These are phyloP conservation scores for Sindora glabra DNA, from an alignment of 306 rosid species.

Conservation along the genomic window DNA sequence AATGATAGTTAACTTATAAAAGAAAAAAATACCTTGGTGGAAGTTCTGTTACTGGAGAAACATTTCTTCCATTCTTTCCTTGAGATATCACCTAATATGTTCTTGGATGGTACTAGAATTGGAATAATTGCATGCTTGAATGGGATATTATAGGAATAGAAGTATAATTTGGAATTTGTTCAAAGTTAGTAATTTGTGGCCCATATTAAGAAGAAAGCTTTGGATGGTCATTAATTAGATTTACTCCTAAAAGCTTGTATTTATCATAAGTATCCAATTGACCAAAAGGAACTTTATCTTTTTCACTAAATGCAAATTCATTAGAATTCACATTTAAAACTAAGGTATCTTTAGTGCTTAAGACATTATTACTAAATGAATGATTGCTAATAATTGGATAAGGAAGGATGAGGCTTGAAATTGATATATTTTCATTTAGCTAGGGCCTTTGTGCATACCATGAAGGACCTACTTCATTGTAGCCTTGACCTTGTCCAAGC, in stretches of 20 bases:
- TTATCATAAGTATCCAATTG: conserved; percentile 12
- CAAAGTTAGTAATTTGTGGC: conserved; percentile 35
- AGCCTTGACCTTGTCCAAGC: conserved; percentile 48
- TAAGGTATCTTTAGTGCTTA: conserved; percentile 17
- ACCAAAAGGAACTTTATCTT: conserved; percentile 24
- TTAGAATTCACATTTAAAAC: conserved; percentile 26
- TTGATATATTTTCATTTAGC: conserved; percentile 14
- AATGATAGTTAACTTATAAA: neutral
- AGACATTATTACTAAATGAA: neutral
- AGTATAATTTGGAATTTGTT: conserved; percentile 21
- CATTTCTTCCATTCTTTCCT: conserved; percentile 41
- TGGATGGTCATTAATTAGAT: conserved; percentile 21
- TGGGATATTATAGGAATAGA: conserved; percentile 40
- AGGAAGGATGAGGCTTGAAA: conserved; percentile 17
- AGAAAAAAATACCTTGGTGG: conserved; percentile 47
- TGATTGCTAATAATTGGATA: neutral
- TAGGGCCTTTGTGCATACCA: conserved; percentile 16
- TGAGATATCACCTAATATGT: conserved; percentile 12
- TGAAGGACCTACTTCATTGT: conserved; percentile 9
- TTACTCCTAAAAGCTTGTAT: conserved; percentile 50
- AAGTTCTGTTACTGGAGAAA: conserved; percentile 33
- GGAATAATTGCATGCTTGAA: conserved; percentile 27
- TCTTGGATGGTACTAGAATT: conserved; percentile 22
- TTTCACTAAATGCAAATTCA: conserved; percentile 28
- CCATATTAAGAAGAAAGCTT: conserved; percentile 94